Evolutionary conservation across 768 basidiomycete genomes (phyloP).

Genomic region (Austroboletus festivus): DNA sequence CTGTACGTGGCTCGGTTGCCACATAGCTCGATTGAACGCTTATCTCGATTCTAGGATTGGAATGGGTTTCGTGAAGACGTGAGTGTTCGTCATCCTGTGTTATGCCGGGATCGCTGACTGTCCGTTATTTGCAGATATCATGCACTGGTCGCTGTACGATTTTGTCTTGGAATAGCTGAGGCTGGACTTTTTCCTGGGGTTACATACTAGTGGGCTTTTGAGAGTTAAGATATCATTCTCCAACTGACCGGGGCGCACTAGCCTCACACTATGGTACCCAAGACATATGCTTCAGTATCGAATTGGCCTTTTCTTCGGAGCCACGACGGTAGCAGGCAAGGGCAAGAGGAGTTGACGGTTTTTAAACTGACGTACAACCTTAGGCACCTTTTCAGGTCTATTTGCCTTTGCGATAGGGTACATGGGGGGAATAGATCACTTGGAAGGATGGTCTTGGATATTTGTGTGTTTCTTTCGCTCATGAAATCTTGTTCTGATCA

Average conservation of each 20-base stretch:
- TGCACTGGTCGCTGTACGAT: conserved; percentile 55
- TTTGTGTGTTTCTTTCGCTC: conserved; percentile 51
- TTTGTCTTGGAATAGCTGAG: conserved; percentile 63
- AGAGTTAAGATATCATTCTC: too few species aligned
- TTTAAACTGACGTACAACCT: too few species aligned
- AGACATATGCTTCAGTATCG: conserved; percentile 58
- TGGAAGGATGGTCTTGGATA: conserved; percentile 68
- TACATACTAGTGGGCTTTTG: conserved; percentile 58
- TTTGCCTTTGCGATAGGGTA: conserved; percentile 54
- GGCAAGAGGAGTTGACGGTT: too few species aligned
- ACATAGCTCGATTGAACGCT: neutral
- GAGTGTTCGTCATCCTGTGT: neutral
- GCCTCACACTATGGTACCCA: conserved; percentile 68
- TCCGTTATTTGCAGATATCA: conserved; percentile 44
- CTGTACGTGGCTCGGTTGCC: conserved; percentile 40
- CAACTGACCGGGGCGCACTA: conserved; percentile 23
- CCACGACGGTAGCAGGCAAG: conserved; percentile 55
- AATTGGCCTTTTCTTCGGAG: conserved; percentile 62
- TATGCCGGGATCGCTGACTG: neutral
- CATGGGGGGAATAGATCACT: conserved; percentile 44
- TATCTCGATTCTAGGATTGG: conserved; percentile 44
- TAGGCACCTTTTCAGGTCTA: conserved; percentile 55
- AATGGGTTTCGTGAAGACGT: conserved; percentile 71
- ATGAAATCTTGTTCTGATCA: neutral
- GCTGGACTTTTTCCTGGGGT: conserved; percentile 74